Evolutionary conservation across 352 stramenopile genomes (phyloP).

Genomic region (Globisporangium cylindrosporum): DNA sequence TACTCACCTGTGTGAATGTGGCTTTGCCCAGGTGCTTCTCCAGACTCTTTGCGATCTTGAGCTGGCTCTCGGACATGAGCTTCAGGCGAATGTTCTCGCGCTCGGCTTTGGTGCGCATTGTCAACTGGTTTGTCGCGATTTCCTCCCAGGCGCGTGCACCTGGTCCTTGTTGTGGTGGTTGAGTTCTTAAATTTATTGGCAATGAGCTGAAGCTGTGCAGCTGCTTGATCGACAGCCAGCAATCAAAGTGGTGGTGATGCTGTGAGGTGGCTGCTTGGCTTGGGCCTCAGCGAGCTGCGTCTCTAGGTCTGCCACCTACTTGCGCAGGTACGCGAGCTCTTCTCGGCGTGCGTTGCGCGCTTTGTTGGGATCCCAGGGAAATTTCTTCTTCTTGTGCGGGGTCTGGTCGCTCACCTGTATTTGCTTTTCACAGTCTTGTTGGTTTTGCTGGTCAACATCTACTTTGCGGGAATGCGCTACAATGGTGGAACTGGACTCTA

Average conservation of each 20-base stretch:
- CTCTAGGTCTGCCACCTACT: slow-evolving; percentile 32
- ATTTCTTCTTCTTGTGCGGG: neutral
- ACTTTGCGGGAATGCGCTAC: no score
- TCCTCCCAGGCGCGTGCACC: slow-evolving; percentile 6
- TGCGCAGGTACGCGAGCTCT: slow-evolving; percentile 32
- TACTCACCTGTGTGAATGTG: neutral
- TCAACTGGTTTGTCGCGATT: neutral
- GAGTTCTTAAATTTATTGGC: neutral
- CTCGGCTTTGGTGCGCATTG: slow-evolving; percentile 18
- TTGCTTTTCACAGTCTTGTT: neutral
- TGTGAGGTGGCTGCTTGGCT: neutral
- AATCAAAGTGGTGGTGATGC: neutral
- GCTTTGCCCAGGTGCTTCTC: slow-evolving; percentile 15
- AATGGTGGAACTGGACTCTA: neutral
- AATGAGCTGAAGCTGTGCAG: neutral
- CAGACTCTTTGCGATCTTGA: slow-evolving; percentile 42
- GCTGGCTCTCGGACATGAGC: slow-evolving; percentile 41
- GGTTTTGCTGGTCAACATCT: no score
- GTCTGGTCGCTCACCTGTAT: neutral
- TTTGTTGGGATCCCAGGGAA: slow-evolving; percentile 8
- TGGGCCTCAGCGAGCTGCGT: slow-evolving; percentile 17
- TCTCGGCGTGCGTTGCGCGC: slow-evolving; percentile 29
- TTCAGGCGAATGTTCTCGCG: slow-evolving; percentile 54
- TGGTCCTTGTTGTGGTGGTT: neutral
- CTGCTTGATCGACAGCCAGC: neutral